These are phyloP conservation scores for Tricholoma terreum DNA, from an alignment of 768 basidiomycete genomes.

Conservation along the genomic window DNA sequence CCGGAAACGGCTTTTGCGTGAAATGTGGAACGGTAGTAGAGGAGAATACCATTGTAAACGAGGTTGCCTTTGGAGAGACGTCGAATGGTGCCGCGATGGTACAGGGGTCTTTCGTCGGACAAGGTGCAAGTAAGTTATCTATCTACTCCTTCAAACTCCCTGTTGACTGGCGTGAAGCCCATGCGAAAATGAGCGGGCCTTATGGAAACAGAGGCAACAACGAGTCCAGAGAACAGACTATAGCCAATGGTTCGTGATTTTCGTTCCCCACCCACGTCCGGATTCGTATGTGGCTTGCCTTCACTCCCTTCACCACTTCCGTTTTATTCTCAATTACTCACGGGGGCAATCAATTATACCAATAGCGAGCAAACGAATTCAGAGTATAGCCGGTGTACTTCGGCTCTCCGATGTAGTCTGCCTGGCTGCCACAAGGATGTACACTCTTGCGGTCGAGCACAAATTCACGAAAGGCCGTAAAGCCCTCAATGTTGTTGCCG, in stretches of 20 bases:
- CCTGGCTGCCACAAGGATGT: constrained; percentile 80
- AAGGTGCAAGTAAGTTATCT: constrained; percentile 76
- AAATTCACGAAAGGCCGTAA: constrained; percentile 93
- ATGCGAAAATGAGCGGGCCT: constrained; percentile 78
- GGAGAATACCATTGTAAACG: constrained; percentile 91
- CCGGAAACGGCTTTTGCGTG: constrained; percentile 83
- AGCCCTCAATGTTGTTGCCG: constrained; percentile 90
- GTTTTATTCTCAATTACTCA: neutral
- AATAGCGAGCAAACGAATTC: constrained; percentile 78
- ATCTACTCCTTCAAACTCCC: neutral
- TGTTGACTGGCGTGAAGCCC: constrained; percentile 46
- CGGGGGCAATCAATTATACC: neutral
- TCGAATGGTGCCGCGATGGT: constrained; percentile 92
- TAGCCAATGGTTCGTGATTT: constrained; percentile 70
- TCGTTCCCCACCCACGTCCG: neutral
- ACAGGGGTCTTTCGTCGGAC: constrained; percentile 88
- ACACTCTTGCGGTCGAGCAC: constrained; percentile 91
- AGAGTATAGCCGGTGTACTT: constrained; percentile 74
- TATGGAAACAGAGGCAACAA: constrained; percentile 75
- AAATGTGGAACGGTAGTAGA: constrained; percentile 88
- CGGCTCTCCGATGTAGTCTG: constrained; percentile 77
- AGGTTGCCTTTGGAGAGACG: constrained; percentile 94
- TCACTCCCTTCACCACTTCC: neutral
- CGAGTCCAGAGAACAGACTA: constrained; percentile 89
- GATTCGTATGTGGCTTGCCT: neutral